Percentiles rank a stretch among this genome's conserved stretches.
Evolutionary conservation across 2,329 filamentous ascomycete species (phyloP).

Genomic region (Colletotrichum sp.): DNA sequence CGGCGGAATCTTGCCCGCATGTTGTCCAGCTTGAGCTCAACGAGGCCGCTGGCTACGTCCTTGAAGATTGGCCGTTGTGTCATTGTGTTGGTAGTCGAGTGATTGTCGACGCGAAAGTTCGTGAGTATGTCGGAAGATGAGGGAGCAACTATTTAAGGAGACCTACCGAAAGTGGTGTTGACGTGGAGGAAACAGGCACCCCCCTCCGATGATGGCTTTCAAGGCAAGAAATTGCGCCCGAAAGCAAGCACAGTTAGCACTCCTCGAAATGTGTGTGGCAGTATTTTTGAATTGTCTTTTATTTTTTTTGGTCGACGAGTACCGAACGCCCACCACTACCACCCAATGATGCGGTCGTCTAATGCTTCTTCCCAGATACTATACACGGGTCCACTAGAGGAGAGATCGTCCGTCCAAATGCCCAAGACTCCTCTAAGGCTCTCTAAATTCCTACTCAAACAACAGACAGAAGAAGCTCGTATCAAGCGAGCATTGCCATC

Average conservation of each 20-base stretch:
- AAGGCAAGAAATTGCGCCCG: background rate
- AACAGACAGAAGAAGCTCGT: conserved; percentile 16
- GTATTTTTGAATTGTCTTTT: background rate
- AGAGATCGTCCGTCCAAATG: conserved; percentile 58
- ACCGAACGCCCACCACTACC: conserved; percentile 19
- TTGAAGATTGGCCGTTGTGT: background rate
- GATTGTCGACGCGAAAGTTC: background rate
- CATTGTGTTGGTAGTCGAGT: background rate
- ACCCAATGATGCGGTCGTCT: conserved; percentile 37
- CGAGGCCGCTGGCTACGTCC: background rate
- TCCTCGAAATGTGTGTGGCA: background rate
- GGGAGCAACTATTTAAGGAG: background rate
- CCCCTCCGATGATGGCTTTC: background rate
- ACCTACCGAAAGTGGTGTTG: background rate
- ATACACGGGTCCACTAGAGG: conserved; percentile 58
- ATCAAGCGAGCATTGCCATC: conserved; percentile 22
- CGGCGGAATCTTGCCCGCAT: background rate
- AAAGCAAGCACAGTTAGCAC: background rate
- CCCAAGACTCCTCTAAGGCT: conserved; percentile 25
- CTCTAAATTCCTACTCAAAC: conserved; percentile 26
- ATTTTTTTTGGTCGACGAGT: background rate
- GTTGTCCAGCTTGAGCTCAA: conserved; percentile 22
- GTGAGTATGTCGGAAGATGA: background rate
- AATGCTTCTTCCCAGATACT: conserved; percentile 54
- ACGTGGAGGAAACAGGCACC: background rate